These are phyloP conservation scores for Polyplosphaeria fusca DNA, from an alignment of 495 filamentous ascomycete genomes.

Conservation along the genomic window DNA sequence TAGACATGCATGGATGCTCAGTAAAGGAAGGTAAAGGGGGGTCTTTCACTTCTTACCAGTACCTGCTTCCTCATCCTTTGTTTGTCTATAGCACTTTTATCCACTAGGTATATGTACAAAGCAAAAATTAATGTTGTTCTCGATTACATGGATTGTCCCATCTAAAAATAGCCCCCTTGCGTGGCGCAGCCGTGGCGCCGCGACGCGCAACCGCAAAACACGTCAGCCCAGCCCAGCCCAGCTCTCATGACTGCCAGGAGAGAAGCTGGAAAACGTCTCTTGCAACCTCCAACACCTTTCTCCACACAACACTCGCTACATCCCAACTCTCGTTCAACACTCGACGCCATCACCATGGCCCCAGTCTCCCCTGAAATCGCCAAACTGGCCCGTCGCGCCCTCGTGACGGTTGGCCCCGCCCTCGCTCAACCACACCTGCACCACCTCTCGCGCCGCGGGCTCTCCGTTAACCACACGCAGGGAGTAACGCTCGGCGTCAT, in stretches of 20 bases:
- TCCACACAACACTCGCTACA: background rate
- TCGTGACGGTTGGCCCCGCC: conserved; percentile 23
- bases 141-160: no score
- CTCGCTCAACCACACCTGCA: conserved; percentile 25
- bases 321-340: background rate
- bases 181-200: background rate
- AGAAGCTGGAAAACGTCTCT: no score
- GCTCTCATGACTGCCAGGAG: no score
- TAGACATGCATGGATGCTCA: no score
- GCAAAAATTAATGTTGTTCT: no score
- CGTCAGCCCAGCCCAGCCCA: background rate
- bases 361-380: conserved; percentile 7
- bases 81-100: no score
- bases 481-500: conserved; percentile 69
- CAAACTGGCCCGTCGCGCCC: conserved; percentile 24
- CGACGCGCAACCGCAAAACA: background rate
- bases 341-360: conserved; percentile 2
- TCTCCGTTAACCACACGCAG: conserved; percentile 68
- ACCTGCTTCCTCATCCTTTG: no score
- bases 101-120: no score
- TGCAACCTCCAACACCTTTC: no score
- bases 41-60: no score
- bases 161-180: background rate
- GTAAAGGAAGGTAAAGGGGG: background rate
- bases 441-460: conserved; percentile 44